Percentiles rank a stretch among this genome's conserved stretches.
phyloP scores from a whole-genome alignment of 2,329 filamentous ascomycete genomes.

The Cordyceps pruinosa region DNA sequence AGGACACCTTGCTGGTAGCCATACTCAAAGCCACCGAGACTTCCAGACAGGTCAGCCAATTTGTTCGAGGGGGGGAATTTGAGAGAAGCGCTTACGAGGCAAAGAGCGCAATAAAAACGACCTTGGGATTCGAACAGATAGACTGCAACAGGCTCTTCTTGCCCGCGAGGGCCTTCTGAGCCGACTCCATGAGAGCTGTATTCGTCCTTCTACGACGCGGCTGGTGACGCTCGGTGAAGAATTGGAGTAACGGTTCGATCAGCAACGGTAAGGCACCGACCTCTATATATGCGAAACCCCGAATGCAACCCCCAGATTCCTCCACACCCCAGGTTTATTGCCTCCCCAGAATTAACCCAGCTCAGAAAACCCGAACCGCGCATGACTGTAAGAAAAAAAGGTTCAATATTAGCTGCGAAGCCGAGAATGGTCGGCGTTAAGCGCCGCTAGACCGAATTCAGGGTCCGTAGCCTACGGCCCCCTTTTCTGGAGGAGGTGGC shows the following conservation, averaged over 20 bases:
- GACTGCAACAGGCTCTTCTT: constrained; percentile 22
- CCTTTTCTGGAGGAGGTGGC: constrained; percentile 8
- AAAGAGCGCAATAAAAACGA: constrained; percentile 33
- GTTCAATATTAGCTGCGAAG: not conserved
- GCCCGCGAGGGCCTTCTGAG: constrained; percentile 13
- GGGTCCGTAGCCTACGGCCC: constrained; percentile 14
- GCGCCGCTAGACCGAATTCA: constrained; percentile 6
- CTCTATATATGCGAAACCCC: constrained; percentile 4
- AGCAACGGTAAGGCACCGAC: constrained; percentile 9
- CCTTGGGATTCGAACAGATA: constrained; percentile 29
- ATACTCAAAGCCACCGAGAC: constrained; percentile 46
- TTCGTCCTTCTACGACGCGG: no score
- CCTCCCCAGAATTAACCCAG: constrained; percentile 1
- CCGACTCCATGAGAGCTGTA: constrained; percentile 13
- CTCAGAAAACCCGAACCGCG: constrained; percentile 1
- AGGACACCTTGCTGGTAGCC: constrained; percentile 50
- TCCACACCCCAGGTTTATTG: constrained; percentile 11
- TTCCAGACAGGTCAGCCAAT: constrained; percentile 15
- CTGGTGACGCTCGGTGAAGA: not conserved
- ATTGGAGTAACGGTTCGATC: not conserved
- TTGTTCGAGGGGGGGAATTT: not conserved
- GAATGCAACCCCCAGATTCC: constrained; percentile 5
- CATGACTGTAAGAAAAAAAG: constrained; percentile 9
- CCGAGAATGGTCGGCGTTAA: not conserved
- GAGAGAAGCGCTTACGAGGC: constrained; percentile 27